Evolutionary conservation across 169 alveolate genomes (phyloP), one percentile per base, ranked within the genome.

Genomic region (Eimeria tenella): DNA sequence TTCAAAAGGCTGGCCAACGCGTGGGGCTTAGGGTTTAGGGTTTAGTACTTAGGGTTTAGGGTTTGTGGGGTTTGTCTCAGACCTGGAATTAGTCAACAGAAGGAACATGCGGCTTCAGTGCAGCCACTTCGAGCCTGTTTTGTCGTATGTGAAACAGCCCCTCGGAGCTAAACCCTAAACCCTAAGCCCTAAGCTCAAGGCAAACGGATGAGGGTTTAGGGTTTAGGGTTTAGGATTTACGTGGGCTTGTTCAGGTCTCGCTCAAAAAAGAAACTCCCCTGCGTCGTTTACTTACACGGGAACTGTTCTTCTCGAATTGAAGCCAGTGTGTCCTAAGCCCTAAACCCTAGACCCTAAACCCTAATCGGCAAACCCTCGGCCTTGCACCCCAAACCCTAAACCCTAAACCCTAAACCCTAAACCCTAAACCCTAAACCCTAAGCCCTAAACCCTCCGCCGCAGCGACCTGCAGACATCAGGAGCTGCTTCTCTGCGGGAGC

Each of bases 271-370:
- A 93, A 96, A 73, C 95, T 98, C 5, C 99, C 99, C 13, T 98
- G 99, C 93, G 99, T 98, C 7, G 95, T 98, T 19, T 98, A 97
- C 93, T 94, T 98, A 23, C 99, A 98, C 91, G 99, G 99, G 10
- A 98, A 98, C 93, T 96, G 98, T 87, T 97, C 99, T 21, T 96
- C 98, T n/a, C 93, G 99, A 55, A 71, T 98, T 21, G 99, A 98
- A 87, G 98, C 98, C 9, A 21, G 93, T 86, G 10, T 13, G 90
- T n/a, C 77, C 77, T 68, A 68, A 68, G 23, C 77, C 77, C 77
- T 68, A 68, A 68, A 68, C 77, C 77, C 73, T 56, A 56, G 17
- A 56, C 63, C 63, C 63, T 6, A 56, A 56, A 6, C 17, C 6
- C 63, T 56, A 10, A 10, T 10, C 17, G 63, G 63, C 10, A 8